Conservation (phyloP, 352 stramenopile species). For the Phytophthora pistaciae region DNA sequence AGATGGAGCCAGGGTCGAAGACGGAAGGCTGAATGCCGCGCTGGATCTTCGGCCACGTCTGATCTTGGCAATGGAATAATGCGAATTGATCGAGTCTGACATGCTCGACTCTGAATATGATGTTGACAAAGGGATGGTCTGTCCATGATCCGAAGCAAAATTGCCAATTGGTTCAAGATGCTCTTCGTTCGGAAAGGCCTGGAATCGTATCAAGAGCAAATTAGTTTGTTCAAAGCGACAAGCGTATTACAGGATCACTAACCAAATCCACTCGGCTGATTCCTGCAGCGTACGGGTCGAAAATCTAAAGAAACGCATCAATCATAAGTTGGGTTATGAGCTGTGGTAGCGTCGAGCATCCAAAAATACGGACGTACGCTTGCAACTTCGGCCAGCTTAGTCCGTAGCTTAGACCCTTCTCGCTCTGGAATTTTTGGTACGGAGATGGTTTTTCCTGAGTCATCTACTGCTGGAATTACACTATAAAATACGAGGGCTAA, state of each 20-base stretch:
- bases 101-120: constrained; percentile 66
- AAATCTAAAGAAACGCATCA: constrained; percentile 53
- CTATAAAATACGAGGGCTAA: constrained; percentile 26
- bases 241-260: not conserved
- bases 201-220: not conserved
- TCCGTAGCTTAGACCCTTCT: constrained; percentile 65
- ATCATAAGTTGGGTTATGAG: constrained; percentile 1
- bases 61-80: constrained; percentile 79
- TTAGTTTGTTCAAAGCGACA: not conserved
- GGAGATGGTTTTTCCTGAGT: constrained; percentile 59
- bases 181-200: constrained; percentile 86
- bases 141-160: constrained; percentile 72
- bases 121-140: constrained; percentile 73
- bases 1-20: constrained; percentile 35
- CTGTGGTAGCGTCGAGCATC: not conserved
- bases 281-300: constrained; percentile 76
- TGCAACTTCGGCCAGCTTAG: constrained; percentile 70
- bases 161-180: constrained; percentile 82
- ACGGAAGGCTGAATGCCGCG: constrained; percentile 45
- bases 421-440: constrained; percentile 84
- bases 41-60: constrained; percentile 66
- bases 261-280: constrained; percentile 82
- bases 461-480: constrained; percentile 79
- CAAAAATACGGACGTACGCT: constrained; percentile 46
- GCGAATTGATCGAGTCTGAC: constrained; percentile 55